Conservation (phyloP, 768 basidiomycete species). For the Erythrobasidium yunnanense region DNA sequence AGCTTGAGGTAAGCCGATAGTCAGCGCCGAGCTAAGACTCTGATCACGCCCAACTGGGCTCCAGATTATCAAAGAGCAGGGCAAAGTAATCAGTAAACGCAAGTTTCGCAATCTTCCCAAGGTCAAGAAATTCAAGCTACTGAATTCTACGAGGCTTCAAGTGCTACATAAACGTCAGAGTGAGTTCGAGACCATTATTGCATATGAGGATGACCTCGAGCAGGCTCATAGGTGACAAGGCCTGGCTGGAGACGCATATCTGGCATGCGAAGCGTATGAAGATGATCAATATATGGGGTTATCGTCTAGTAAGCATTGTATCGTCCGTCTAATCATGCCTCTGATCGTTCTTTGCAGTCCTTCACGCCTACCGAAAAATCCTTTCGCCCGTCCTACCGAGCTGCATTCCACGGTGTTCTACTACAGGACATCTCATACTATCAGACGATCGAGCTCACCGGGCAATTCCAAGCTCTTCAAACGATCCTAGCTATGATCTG, state of each 20-base stretch:
- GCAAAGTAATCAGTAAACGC: slow-evolving; percentile 43
- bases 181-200: not conserved
- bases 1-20: slow-evolving; percentile 55
- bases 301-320: slow-evolving; percentile 55
- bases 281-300: slow-evolving; percentile 88
- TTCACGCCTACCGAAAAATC: slow-evolving; percentile 80
- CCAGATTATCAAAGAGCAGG: slow-evolving; percentile 37
- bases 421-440: slow-evolving; percentile 79
- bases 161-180: slow-evolving; percentile 40
- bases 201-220: not conserved
- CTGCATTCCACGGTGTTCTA: slow-evolving; percentile 70
- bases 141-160: slow-evolving; percentile 37
- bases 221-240: slow-evolving; percentile 57
- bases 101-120: slow-evolving; percentile 20
- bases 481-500: slow-evolving; percentile 17
- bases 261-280: slow-evolving; percentile 97
- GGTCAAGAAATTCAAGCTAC: slow-evolving; percentile 12
- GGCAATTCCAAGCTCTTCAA: not conserved
- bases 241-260: slow-evolving; percentile 90
- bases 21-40: not conserved
- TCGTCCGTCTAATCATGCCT: not conserved
- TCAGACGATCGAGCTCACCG: slow-evolving; percentile 32
- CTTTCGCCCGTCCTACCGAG: slow-evolving; percentile 81
- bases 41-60: not conserved
- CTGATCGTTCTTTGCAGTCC: slow-evolving; percentile 47